Percentiles rank a stretch among this genome's conserved stretches.
These are phyloP conservation scores for Paraphaeosphaeria minitans DNA, from an alignment of 2,329 filamentous ascomycete species.

Conservation along the genomic window DNA sequence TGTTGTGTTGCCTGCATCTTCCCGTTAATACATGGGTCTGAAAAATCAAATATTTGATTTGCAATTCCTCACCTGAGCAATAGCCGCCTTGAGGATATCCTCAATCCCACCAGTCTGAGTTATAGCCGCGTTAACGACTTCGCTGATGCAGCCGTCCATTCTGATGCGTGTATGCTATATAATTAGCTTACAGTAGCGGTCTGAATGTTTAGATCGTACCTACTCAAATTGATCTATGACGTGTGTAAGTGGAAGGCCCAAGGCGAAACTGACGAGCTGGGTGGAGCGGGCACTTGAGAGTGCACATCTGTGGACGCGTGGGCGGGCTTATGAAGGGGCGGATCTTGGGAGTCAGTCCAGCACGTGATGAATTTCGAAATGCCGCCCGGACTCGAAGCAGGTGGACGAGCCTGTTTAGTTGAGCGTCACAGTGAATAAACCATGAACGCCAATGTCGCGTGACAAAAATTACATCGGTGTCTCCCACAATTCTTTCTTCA, in stretches of 20 bases:
- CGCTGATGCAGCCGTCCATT: neutral
- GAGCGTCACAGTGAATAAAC: neutral
- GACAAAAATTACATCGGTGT: too few relatives aligned
- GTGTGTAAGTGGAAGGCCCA: neutral
- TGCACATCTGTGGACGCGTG: too few relatives aligned
- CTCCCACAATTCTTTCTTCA: too few relatives aligned
- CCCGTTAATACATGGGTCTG: too few relatives aligned
- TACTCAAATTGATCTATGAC: neutral
- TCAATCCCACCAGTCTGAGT: slow-evolving; percentile 1
- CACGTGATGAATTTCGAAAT: too few relatives aligned
- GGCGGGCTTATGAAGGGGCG: too few relatives aligned
- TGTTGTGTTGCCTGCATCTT: neutral
- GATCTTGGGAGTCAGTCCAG: too few relatives aligned
- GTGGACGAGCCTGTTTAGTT: neutral
- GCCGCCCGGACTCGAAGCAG: too few relatives aligned
- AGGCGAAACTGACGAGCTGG: too few relatives aligned
- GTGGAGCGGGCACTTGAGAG: too few relatives aligned
- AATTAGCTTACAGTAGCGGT: neutral
- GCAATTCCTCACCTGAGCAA: neutral
- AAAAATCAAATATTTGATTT: too few relatives aligned
- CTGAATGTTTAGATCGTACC: neutral
- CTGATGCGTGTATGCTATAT: neutral
- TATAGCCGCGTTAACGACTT: neutral
- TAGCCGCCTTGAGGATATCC: neutral
- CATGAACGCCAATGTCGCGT: neutral